Conservation (phyloP, 2,329 filamentous ascomycete genomes). For the Epichloe hybrida region DNA sequence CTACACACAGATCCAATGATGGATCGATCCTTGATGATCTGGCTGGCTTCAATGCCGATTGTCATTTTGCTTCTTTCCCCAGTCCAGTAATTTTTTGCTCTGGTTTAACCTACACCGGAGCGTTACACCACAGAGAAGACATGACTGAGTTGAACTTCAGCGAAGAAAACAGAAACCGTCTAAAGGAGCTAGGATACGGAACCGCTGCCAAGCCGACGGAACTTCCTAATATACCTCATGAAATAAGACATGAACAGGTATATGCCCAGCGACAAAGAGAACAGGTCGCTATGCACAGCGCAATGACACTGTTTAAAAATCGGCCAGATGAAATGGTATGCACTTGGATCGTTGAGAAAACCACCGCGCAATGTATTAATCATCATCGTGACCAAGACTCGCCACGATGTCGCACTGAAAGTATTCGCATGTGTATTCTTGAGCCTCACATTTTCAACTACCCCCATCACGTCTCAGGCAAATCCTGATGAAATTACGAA, state of each 20-base stretch:
- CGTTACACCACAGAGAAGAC: not conserved
- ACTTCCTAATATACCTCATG: not conserved
- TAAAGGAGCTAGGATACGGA: not conserved
- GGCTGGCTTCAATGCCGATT: no score
- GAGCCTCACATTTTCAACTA: not conserved
- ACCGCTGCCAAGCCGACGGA: not conserved
- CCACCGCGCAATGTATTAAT: not conserved
- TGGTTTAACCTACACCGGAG: not conserved
- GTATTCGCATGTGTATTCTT: not conserved
- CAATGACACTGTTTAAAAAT: not conserved
- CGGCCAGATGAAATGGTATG: not conserved
- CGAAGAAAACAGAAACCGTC: not conserved
- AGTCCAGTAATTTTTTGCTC: not conserved
- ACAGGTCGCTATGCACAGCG: not conserved
- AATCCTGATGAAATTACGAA: not conserved
- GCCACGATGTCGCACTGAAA: constrained; percentile 3
- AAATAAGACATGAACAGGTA: not conserved
- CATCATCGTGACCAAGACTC: not conserved
- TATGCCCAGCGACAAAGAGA: not conserved
- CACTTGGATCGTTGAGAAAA: not conserved
- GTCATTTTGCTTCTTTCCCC: not conserved
- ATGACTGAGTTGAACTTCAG: not conserved
- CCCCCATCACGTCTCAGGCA: not conserved
- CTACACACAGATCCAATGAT: no score
- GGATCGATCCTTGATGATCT: no score